Evolutionary conservation across 768 basidiomycete genomes (phyloP), one percentile per base, ranked within the genome.

Genomic region (Trichaptum fuscoviolaceum): DNA sequence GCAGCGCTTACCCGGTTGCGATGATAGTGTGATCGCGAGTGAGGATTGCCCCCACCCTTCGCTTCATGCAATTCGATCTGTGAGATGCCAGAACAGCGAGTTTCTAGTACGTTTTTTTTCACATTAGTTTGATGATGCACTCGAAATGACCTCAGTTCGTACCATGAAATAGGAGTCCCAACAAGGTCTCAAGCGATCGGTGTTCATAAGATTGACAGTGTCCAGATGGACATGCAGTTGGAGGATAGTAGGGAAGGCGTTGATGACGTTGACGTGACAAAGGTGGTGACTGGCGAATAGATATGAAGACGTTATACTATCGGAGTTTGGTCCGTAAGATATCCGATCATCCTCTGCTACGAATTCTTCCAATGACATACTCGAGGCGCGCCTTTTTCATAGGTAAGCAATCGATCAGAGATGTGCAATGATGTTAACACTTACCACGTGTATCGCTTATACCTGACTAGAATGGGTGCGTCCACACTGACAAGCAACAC

Each of bases 81-180:
- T 85, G 87, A 17, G 95, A 93, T 18, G 95, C 95, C 42, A 98
- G 83, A 20, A 90, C 90, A 17, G 96, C 96, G 35, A 98, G 82
- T 3, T 91, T 95, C 93, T 95, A 8, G 10, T 15, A 20, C 10
- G 42, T 20, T 52, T 12, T 6, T 15, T n/a, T n/a, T n/a, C n/a
- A n/a, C 65, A 63, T 36, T 20, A 63, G 26, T 67, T 73, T 64
- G 58, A 42, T 23, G 15, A 52, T 2, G 34, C 15, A 23, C 18
- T 10, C 25, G 1, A 62, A 12, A 12, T 69, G 27, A 35, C 66
- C 26, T 65, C 83, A 67, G 30, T 30, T 30, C 30, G 30, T 67
- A 91, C 94, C 96, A 99, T 99, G 76, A 99, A 99, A 77, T 99
- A 99, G 0, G 89, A 87, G 74, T 99, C 96, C 96, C 96, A 99